phyloP scores from a whole-genome alignment of 352 stramenopile species.

The Globisporangium heterothallicum region DNA sequence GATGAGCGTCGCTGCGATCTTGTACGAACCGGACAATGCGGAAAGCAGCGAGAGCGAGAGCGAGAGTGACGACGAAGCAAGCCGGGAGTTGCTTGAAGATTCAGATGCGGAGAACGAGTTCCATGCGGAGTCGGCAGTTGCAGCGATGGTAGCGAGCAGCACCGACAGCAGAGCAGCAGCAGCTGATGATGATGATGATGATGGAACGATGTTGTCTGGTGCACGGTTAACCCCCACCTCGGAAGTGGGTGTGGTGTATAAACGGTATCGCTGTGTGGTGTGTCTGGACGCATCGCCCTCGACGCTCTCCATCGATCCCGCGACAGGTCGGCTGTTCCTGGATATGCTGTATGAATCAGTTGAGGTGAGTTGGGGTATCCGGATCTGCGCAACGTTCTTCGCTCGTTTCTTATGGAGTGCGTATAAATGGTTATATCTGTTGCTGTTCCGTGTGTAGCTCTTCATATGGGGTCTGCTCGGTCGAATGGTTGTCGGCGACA shows the following conservation, averaged over 20 bases:
- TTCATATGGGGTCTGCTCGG: conserved; percentile 66
- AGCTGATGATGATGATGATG: neutral
- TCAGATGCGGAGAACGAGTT: conserved; percentile 1
- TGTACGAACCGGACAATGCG: conserved; percentile 14
- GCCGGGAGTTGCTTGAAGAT: neutral
- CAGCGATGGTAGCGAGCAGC: conserved; percentile 3
- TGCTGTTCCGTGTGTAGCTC: conserved; percentile 29
- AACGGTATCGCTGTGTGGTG: conserved; percentile 75
- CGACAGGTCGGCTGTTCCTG: conserved; percentile 66
- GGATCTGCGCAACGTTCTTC: too few relatives aligned
- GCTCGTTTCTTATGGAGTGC: neutral
- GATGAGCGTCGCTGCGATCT: conserved; percentile 59
- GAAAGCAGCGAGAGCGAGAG: conserved; percentile 7
- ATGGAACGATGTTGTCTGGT: conserved; percentile 13
- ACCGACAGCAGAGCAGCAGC: conserved; percentile 16
- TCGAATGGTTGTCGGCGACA: conserved; percentile 46
- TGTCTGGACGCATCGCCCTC: conserved; percentile 84
- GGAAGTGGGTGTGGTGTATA: conserved; percentile 55
- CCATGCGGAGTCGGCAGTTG: neutral
- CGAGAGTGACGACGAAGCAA: conserved; percentile 3
- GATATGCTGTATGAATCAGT: conserved; percentile 79
- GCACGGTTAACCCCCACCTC: conserved; percentile 42
- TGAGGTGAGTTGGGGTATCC: conserved; percentile 29
- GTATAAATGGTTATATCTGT: neutral
- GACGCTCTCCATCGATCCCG: conserved; percentile 74